Evolutionary conservation across 2,329 filamentous ascomycete genomes (phyloP).

Genomic region (Venturia effusa): DNA sequence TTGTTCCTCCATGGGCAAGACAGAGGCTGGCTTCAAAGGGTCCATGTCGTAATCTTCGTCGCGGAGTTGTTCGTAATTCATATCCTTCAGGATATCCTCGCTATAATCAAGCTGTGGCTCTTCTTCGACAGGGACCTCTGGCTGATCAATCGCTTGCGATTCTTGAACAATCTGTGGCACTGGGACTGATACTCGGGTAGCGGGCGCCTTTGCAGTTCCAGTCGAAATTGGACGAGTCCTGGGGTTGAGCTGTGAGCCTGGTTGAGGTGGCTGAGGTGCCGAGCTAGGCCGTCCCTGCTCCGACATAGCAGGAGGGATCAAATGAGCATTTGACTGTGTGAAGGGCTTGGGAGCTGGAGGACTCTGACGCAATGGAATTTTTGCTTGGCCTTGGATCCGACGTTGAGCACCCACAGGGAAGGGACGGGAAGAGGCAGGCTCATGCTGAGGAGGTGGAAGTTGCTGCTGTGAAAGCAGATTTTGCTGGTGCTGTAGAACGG

Average conservation of each 20-base stretch:
- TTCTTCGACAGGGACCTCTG: background rate
- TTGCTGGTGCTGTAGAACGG: background rate
- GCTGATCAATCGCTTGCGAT: background rate
- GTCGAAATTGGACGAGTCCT: background rate
- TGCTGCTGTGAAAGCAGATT: background rate
- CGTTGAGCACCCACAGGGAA: background rate
- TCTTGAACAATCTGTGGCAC: background rate
- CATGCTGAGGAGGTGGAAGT: background rate
- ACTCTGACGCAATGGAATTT: background rate
- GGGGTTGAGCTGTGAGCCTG: too few relatives aligned
- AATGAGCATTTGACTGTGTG: background rate
- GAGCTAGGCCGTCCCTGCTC: background rate
- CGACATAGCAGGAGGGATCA: background rate
- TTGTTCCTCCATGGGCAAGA: slow-evolving; percentile 11
- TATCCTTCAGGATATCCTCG: slow-evolving; percentile 16
- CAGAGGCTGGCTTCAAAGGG: slow-evolving; percentile 10
- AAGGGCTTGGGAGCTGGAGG: background rate
- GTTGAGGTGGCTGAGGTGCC: background rate
- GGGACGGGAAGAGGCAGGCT: background rate
- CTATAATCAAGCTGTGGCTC: slow-evolving; percentile 19
- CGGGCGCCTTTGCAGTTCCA: background rate
- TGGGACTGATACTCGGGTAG: background rate
- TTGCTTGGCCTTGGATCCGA: background rate
- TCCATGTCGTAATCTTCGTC: slow-evolving; percentile 19
- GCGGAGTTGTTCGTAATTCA: slow-evolving; percentile 19